Evolutionary conservation across 192 early-diverging fungal species (phyloP).

Genomic region (Gonapodya sp.): DNA sequence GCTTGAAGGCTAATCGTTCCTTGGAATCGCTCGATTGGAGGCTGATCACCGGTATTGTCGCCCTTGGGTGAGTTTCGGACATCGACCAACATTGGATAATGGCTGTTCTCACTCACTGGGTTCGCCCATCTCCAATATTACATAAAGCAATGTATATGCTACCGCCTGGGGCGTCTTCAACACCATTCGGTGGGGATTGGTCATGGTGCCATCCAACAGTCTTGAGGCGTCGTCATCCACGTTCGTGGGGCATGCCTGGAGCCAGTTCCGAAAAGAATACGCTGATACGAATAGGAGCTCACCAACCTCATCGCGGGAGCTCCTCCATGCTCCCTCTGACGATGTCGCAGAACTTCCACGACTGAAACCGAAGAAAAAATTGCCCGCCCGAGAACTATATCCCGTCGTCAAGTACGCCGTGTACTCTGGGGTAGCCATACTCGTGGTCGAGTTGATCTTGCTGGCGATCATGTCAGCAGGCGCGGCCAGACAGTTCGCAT

Average conservation of each 20-base stretch:
- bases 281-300: not conserved
- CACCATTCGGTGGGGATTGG: constrained; percentile 23
- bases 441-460: not conserved
- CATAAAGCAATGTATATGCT: constrained; percentile 13
- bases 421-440: not conserved
- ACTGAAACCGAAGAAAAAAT: not conserved
- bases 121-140: not conserved
- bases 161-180: constrained; percentile 27
- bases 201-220: constrained; percentile 18
- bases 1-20: not conserved
- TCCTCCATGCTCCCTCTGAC: not conserved
- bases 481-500: constrained; percentile 13
- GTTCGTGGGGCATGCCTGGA: constrained; percentile 20
- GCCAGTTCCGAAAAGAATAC: not conserved
- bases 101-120: not conserved
- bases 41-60: constrained; percentile 15
- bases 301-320: not conserved
- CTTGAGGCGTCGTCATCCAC: constrained; percentile 15
- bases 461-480: not conserved
- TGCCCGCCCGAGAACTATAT: not conserved
- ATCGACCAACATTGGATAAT: not conserved
- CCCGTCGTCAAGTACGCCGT: not conserved
- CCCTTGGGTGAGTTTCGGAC: constrained; percentile 5
- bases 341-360: not conserved
- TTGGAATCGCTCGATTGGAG: too few relatives aligned